Evolutionary conservation across 2,329 filamentous ascomycete genomes (phyloP), one percentile per base, ranked within the genome.

Genomic region (Coniella vitis): DNA sequence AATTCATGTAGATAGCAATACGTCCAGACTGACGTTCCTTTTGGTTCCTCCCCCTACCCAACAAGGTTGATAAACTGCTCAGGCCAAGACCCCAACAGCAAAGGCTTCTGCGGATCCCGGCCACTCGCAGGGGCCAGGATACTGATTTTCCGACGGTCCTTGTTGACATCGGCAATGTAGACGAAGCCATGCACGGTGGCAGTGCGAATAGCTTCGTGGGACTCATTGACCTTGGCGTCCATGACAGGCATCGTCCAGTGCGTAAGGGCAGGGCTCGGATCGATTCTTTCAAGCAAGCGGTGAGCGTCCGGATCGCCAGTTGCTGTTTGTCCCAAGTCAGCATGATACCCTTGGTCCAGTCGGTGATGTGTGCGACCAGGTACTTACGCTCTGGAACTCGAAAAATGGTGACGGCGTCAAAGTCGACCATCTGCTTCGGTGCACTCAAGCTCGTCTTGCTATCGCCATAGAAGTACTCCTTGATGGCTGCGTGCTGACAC

Each of bases 391-490:
- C 76, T 4, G 76, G 74, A 22, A 86, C 73, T 54, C 78, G 81
- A 71, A 87, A 95, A 38, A 97, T 76, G 2, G 80, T 75, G 35
- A 96, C 65, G 8, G 83, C 79, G 51, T 81, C 75, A 62, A 90
- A 93, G 54, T 89, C 84, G 4, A 95, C 80, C 51, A 86, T 85
- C 60, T 95, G 88, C 7, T 89, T 94, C 58, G 90, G 86, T 0
- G 93, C 93, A 39, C 87, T 93, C 2, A 98, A 72, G 0, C 87
- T 86, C 50, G 86, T 79, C 54, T 81, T 83, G 1, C 77, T 68
- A 54, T 87, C 85, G 9, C 93, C 93, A 63, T 96, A 98, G 70
- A 98, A 98, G 67, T 98, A 98, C 58, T 90, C 85, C 56, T 86
- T 85, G 45, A 96, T 90, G 44, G 86, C 79, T 0, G 85, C 79